Conservation (phyloP, 805 yeast species). For the Kuraishia hungarica region DNA sequence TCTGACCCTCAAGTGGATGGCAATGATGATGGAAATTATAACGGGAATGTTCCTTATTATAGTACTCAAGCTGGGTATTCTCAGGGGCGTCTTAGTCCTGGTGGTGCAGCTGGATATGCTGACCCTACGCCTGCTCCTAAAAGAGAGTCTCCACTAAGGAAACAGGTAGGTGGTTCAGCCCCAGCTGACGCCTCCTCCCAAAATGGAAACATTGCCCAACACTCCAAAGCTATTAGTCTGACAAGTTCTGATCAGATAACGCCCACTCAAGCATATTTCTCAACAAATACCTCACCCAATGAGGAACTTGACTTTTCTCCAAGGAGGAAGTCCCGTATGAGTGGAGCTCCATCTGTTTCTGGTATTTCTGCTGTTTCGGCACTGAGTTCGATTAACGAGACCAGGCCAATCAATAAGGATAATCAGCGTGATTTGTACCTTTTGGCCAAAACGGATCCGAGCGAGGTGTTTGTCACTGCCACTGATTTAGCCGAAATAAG, state of each 20-base stretch:
- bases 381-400: background rate
- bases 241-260: background rate
- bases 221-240: background rate
- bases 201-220: background rate
- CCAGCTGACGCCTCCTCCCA: background rate
- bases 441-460: background rate
- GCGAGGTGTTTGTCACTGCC: conserved; percentile 2
- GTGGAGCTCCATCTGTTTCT: background rate
- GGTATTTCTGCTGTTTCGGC: background rate
- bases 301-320: background rate
- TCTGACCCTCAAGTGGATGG: too few relatives aligned
- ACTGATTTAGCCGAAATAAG: background rate
- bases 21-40: too few relatives aligned
- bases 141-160: background rate
- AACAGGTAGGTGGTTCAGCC: background rate
- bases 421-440: background rate
- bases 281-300: background rate
- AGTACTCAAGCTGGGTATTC: too few relatives aligned
- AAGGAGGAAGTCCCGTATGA: background rate
- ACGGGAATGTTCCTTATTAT: too few relatives aligned
- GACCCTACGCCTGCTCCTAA: background rate
- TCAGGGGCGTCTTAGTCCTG: too few relatives aligned
- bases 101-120: background rate
- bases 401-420: background rate
- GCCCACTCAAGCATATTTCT: background rate